Evolutionary conservation across 768 basidiomycete species (phyloP).

Genomic region (Hypsizygus marmoreus): DNA sequence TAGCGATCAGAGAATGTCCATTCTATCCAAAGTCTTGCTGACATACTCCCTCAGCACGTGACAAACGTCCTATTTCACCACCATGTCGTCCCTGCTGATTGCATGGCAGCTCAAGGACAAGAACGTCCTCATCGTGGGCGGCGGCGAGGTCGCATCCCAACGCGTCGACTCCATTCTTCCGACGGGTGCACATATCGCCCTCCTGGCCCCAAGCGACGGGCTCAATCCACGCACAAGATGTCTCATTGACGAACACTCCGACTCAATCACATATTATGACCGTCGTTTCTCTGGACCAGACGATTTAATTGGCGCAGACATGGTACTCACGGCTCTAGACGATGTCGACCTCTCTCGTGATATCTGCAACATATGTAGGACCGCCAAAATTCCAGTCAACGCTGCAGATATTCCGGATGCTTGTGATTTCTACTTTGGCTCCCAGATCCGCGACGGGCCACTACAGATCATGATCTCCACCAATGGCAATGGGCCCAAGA

Average conservation of each 20-base stretch:
- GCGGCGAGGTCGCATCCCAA: constrained; percentile 88
- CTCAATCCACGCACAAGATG: constrained; percentile 61
- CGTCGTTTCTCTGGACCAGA: constrained; percentile 62
- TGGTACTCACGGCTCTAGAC: constrained; percentile 95
- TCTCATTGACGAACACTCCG: constrained; percentile 48
- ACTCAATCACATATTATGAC: constrained; percentile 70
- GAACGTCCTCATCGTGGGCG: constrained; percentile 88
- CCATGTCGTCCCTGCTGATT: constrained; percentile 73
- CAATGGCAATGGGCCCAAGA: constrained; percentile 87
- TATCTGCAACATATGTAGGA: constrained; percentile 73
- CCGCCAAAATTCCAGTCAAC: constrained; percentile 81
- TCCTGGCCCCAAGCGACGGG: constrained; percentile 72
- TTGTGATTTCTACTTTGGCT: constrained; percentile 99
- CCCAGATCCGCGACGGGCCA: constrained; percentile 86
- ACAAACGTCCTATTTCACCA: background rate
- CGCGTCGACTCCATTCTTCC: constrained; percentile 84
- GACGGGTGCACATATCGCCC: constrained; percentile 75
- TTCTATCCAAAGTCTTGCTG: constrained; percentile 1
- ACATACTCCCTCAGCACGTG: constrained; percentile 10
- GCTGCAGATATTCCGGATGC: constrained; percentile 94
- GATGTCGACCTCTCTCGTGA: constrained; percentile 68
- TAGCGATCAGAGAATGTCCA: constrained; percentile 7
- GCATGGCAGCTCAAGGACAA: constrained; percentile 92
- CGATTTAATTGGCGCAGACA: constrained; percentile 73
- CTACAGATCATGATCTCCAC: constrained; percentile 97